phyloP scores from a whole-genome alignment of 2,329 filamentous ascomycete genomes.

The Xylariomycetidae sp. region DNA sequence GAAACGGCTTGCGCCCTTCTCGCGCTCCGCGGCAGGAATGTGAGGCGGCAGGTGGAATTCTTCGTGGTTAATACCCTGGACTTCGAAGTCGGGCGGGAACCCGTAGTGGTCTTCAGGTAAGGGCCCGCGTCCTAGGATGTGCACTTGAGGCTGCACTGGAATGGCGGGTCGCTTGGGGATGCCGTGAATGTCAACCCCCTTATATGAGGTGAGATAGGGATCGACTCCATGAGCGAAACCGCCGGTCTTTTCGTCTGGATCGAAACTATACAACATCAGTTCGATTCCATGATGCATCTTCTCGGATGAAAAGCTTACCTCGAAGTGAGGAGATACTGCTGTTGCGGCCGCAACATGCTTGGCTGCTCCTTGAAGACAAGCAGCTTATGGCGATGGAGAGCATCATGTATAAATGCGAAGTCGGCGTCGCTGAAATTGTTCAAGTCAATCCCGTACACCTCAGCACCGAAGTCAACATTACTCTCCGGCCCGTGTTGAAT shows the following conservation, averaged over 20 bases:
- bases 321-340: constrained; percentile 30
- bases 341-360: constrained; percentile 28
- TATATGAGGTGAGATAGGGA: constrained; percentile 27
- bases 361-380: constrained; percentile 34
- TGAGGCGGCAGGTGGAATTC: constrained; percentile 34
- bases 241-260: constrained; percentile 29
- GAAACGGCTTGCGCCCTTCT: constrained; percentile 28
- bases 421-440: constrained; percentile 30
- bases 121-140: constrained; percentile 31
- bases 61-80: constrained; percentile 32
- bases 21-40: constrained; percentile 27
- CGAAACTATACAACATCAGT: constrained; percentile 18
- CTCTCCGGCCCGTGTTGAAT: constrained; percentile 20
- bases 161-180: constrained; percentile 28
- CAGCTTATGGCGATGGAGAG: constrained; percentile 29
- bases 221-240: constrained; percentile 33
- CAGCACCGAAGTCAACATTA: constrained; percentile 31
- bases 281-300: neutral
- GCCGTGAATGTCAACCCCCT: constrained; percentile 31
- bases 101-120: constrained; percentile 29
- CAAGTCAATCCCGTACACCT: constrained; percentile 31
- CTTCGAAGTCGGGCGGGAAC: constrained; percentile 32
- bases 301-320: too few relatives aligned
- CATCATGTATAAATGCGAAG: constrained; percentile 27
- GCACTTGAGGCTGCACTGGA: constrained; percentile 31